Evolutionary conservation across 2,329 filamentous ascomycete species (phyloP).

Genomic region (Thielaviopsis cerberus): DNA sequence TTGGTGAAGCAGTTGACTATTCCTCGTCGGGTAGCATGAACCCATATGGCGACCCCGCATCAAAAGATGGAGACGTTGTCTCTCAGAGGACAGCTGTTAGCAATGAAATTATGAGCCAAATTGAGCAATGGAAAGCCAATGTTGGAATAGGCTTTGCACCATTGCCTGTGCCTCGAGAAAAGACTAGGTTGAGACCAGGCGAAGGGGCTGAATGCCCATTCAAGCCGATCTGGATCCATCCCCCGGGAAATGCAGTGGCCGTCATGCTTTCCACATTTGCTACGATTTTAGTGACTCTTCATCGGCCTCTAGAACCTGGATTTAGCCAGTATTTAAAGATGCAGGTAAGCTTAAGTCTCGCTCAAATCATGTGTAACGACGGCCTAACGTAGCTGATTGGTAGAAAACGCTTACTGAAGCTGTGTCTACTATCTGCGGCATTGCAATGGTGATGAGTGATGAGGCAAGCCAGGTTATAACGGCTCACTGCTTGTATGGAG

Average conservation of each 20-base stretch:
- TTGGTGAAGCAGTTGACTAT: background rate
- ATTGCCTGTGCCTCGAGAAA: background rate
- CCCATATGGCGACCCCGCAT: background rate
- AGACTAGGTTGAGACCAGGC: background rate
- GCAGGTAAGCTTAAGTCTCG: background rate
- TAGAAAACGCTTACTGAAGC: background rate
- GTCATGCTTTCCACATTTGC: background rate
- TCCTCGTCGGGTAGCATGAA: background rate
- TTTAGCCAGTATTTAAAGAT: background rate
- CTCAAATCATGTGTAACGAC: background rate
- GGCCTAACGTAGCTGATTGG: background rate
- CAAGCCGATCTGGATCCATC: background rate
- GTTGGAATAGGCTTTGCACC: background rate
- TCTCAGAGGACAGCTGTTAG: background rate
- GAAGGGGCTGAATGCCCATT: background rate
- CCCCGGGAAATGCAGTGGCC: background rate
- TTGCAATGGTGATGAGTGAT: background rate
- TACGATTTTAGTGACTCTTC: background rate
- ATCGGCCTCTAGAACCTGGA: background rate
- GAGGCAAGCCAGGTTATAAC: background rate
- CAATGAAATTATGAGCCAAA: background rate
- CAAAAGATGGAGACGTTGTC: background rate
- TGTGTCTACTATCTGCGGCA: background rate
- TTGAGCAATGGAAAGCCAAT: background rate
- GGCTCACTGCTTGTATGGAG: background rate